Evolutionary conservation across 225 moss, liverwort and hornwort genomes (phyloP).

Genomic region (Sphagnum contortum): DNA sequence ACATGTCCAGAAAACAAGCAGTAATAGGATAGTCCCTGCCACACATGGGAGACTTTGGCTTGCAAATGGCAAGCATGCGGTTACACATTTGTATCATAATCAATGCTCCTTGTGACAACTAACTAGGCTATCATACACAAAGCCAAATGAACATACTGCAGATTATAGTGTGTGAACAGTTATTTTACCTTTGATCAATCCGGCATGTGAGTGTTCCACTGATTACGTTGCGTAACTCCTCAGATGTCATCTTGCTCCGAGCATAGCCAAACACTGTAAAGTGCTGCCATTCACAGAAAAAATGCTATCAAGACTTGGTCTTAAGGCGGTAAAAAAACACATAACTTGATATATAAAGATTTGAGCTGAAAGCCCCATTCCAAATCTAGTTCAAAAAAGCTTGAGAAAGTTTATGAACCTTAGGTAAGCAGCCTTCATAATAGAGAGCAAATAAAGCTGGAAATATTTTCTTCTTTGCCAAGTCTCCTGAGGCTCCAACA

Average conservation of each 20-base stretch:
- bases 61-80: too few relatives aligned
- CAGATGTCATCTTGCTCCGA: conserved; percentile 77
- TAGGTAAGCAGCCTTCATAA: conserved; percentile 86
- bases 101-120: too few relatives aligned
- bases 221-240: conserved; percentile 66
- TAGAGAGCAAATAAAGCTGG: conserved; percentile 90
- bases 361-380: too few relatives aligned
- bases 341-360: background rate
- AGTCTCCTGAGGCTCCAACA: conserved; percentile 90
- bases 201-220: conserved; percentile 79
- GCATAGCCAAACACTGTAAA: conserved; percentile 84
- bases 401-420: conserved; percentile 32
- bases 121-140: too few relatives aligned
- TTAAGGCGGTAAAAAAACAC: too few relatives aligned
- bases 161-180: background rate
- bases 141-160: too few relatives aligned
- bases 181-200: conserved; percentile 72
- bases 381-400: too few relatives aligned
- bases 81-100: too few relatives aligned
- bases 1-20: too few relatives aligned
- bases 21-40: too few relatives aligned
- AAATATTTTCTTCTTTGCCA: conserved; percentile 98
- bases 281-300: conserved; percentile 38
- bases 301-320: background rate
- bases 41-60: too few relatives aligned